Evolutionary conservation across 169 alveolate species (phyloP).

Genomic region (Ichthyophthirius multifiliis): DNA sequence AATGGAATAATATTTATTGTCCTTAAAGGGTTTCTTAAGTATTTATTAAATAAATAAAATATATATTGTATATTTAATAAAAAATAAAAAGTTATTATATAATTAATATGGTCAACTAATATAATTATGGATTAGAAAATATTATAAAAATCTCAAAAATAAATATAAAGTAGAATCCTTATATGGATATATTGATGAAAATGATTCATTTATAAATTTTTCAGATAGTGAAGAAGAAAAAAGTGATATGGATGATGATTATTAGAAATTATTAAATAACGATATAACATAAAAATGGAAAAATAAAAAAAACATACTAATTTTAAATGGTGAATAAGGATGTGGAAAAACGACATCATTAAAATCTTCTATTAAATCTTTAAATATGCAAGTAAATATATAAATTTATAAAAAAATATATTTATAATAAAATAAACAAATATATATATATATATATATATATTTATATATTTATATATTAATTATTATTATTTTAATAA

Average conservation of each 20-base stretch:
- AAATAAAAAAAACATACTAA: not conserved
- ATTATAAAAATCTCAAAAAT: not conserved
- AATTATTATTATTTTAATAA: not conserved
- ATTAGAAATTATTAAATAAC: not conserved
- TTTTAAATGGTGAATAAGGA: not conserved
- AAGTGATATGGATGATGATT: slow-evolving; percentile 4
- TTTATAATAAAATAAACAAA: too few species aligned
- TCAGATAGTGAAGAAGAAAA: not conserved
- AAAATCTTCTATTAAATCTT: not conserved
- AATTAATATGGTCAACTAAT: not conserved
- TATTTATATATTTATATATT: too few species aligned
- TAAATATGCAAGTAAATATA: not conserved
- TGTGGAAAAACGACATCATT: not conserved
- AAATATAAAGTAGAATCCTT: not conserved
- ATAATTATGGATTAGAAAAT: slow-evolving; percentile 2
- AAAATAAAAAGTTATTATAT: not conserved
- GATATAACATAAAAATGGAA: not conserved
- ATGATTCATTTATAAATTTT: not conserved
- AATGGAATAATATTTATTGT: not conserved
- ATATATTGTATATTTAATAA: too few species aligned
- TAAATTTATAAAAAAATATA: not conserved
- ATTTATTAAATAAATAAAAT: too few species aligned
- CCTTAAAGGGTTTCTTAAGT: slow-evolving; percentile 3
- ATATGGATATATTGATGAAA: not conserved
- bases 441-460: too few species aligned